These are phyloP conservation scores for Rosa rugosa DNA, from an alignment of 306 rosid genomes.

Conservation along the genomic window DNA sequence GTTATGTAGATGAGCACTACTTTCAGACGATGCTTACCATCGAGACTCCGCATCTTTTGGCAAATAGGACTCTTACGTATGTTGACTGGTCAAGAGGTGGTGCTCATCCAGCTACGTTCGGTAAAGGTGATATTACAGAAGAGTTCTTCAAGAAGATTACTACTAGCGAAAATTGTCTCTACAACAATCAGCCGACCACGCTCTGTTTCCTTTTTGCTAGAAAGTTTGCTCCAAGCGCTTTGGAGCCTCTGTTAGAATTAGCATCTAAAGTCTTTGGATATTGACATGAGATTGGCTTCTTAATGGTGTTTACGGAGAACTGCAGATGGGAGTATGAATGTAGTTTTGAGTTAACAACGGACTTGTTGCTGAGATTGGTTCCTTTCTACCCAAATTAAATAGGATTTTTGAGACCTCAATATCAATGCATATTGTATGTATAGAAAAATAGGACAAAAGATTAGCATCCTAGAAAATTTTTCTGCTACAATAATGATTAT, in stretches of 20 bases:
- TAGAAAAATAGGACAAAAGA: constrained; percentile 38
- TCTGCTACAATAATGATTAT: constrained; percentile 27
- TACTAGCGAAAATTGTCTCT: constrained; percentile 58
- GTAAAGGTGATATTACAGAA: constrained; percentile 72
- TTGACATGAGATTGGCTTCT: constrained; percentile 39
- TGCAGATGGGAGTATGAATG: constrained; percentile 29
- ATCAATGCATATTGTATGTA: constrained; percentile 31
- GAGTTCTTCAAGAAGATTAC: constrained; percentile 68
- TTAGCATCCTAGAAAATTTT: constrained; percentile 28
- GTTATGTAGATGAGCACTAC: constrained; percentile 98
- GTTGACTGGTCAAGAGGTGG: constrained; percentile 99
- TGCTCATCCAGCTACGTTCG: constrained; percentile 98
- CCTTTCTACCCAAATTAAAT: constrained; percentile 15
- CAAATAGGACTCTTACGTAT: constrained; percentile 82
- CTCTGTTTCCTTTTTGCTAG: constrained; percentile 94
- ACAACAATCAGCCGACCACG: constrained; percentile 78
- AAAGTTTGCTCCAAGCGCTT: constrained; percentile 92
- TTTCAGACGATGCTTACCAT: constrained; percentile 90
- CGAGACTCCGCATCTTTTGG: constrained; percentile 66
- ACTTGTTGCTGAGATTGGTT: constrained; percentile 27
- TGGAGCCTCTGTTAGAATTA: constrained; percentile 68
- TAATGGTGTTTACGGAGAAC: constrained; percentile 19
- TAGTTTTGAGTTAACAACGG: constrained; percentile 35
- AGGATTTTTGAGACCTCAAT: constrained; percentile 36
- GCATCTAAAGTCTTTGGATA: constrained; percentile 68